A percentile compares a stretch with the other conserved stretches of the same genome.
Evolutionary conservation across 2,329 filamentous ascomycete genomes (phyloP).

Genomic region (Pseudocercospora ulei): DNA sequence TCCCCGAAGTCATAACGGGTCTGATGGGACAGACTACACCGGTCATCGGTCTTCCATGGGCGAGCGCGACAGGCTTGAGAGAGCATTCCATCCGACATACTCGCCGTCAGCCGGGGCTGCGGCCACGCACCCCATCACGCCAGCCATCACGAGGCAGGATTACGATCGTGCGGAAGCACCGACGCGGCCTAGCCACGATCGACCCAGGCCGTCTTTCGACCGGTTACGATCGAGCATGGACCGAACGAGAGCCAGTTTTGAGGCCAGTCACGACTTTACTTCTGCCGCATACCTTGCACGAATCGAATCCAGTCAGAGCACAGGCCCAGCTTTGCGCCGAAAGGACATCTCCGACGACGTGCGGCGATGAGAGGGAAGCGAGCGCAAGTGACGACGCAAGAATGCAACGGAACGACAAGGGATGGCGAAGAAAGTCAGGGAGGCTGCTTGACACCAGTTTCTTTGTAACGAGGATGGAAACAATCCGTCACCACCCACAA

Average conservation of each 20-base stretch:
- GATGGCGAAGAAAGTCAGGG: constrained; percentile 6
- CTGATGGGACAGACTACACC: constrained; percentile 87
- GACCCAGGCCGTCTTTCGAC: constrained; percentile 67
- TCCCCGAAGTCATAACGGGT: constrained; percentile 75
- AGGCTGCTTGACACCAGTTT: constrained; percentile 10
- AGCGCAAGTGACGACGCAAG: constrained; percentile 6
- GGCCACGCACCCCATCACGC: constrained; percentile 20
- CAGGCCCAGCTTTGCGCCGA: constrained; percentile 9
- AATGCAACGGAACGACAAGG: constrained; percentile 7
- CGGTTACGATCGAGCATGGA: constrained; percentile 81
- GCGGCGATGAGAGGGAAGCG: constrained; percentile 15
- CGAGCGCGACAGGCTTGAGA: constrained; percentile 30
- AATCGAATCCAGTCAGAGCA: constrained; percentile 50
- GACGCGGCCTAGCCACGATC: constrained; percentile 31
- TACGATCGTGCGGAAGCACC: constrained; percentile 11
- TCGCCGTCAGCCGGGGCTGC: constrained; percentile 11
- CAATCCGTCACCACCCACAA: constrained; percentile 3
- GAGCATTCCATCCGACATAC: constrained; percentile 35
- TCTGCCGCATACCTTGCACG: constrained; percentile 75
- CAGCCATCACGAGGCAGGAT: constrained; percentile 23
- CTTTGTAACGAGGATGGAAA: constrained; percentile 1
- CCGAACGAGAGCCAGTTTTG: constrained; percentile 69
- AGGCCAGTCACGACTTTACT: constrained; percentile 82
- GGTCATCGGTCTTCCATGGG: constrained; percentile 35
- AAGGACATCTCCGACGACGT: constrained; percentile 17